Evolutionary conservation across 2,329 filamentous ascomycete species (phyloP), one percentile per base, ranked within the genome.

Genomic region (Trichoderma citrinoviride): DNA sequence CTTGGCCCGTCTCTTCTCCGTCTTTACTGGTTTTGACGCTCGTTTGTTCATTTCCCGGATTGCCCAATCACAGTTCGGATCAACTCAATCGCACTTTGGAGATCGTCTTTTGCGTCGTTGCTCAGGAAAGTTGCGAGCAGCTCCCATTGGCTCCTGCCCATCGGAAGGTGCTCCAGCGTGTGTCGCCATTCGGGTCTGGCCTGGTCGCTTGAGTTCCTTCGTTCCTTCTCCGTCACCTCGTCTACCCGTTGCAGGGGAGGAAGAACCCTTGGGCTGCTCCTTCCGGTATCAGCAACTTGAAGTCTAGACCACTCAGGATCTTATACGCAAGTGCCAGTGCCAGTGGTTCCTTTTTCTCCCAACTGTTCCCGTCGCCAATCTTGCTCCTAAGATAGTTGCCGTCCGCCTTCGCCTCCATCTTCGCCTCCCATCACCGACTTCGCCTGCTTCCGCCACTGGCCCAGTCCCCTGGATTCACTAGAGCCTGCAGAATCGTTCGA

Each of bases 121-220:
- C 60, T 37, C 33, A 37, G 5, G 3, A 37, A 21, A 25, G 40
- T 33, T 33, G 27, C 17, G 23, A 52, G 23, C 12, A 14, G 19
- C 21, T 7, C 25, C 21, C 50, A 63, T 63, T 63, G 60, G 50
- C 60, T 55, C 49, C 29, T 29, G 40, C 17, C 23, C 46, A 41
- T 61, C 46, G 19, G 43, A 46, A 63, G 43, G 29, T 15, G 49
- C 23, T 52, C 49, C 49, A 52, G 49, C 21, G 50, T 46, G 55
- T 44, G 57, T 25, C 47, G 50, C 50, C 25, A 46, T 40, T 55
- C 37, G 49, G 40, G 27, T 19, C 40, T 55, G 60, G 40, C 49
- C 41, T 53, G 50, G 49, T 23, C 50, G 60, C 60, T 54, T n/a
- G n/a, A n/a, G n/a, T n/a, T n/a, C n/a, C n/a, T n/a, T 63, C 53